Conservation (phyloP, 1,284 basidiomycete genomes). For the Athelia psychrophila region DNA sequence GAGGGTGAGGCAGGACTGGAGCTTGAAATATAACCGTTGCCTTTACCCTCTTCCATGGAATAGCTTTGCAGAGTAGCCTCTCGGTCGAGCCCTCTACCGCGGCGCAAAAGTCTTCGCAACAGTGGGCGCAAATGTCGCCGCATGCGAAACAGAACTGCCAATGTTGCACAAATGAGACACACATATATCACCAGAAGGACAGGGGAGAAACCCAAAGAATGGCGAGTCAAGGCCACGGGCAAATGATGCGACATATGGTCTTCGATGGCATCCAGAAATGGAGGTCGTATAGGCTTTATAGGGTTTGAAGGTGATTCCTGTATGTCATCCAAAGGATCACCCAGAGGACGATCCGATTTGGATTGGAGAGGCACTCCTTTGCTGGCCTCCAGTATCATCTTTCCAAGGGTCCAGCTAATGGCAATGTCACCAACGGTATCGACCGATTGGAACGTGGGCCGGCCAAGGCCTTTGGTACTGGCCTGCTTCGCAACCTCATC, state of each 20-base stretch:
- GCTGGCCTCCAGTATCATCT: slow-evolving; percentile 97
- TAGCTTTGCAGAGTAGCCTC: slow-evolving; percentile 38
- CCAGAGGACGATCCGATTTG: slow-evolving; percentile 49
- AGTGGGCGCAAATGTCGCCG: slow-evolving; percentile 49
- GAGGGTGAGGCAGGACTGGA: slow-evolving; percentile 27
- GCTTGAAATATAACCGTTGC: slow-evolving; percentile 17
- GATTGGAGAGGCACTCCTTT: slow-evolving; percentile 65
- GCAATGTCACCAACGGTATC: slow-evolving; percentile 91
- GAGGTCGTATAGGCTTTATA: slow-evolving; percentile 58
- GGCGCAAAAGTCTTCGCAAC: slow-evolving; percentile 45
- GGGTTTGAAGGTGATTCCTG: slow-evolving; percentile 47
- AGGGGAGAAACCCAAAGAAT: slow-evolving; percentile 69
- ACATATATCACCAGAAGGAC: slow-evolving; percentile 56
- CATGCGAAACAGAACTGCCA: slow-evolving; percentile 49
- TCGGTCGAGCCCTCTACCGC: slow-evolving; percentile 30
- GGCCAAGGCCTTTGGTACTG: slow-evolving; percentile 75
- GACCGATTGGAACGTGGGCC: slow-evolving; percentile 85
- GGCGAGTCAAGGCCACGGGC: slow-evolving; percentile 53
- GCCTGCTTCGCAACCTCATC: slow-evolving; percentile 75
- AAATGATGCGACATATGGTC: slow-evolving; percentile 61
- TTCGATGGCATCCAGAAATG: slow-evolving; percentile 58
- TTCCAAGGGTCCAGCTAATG: slow-evolving; percentile 97
- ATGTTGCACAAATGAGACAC: slow-evolving; percentile 36
- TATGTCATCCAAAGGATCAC: slow-evolving; percentile 67
- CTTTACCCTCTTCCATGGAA: slow-evolving; percentile 59